Percentiles rank a stretch among this genome's conserved stretches.
These are phyloP conservation scores for Yarrowia sp. DNA, from an alignment of 805 yeast species.

Conservation along the genomic window DNA sequence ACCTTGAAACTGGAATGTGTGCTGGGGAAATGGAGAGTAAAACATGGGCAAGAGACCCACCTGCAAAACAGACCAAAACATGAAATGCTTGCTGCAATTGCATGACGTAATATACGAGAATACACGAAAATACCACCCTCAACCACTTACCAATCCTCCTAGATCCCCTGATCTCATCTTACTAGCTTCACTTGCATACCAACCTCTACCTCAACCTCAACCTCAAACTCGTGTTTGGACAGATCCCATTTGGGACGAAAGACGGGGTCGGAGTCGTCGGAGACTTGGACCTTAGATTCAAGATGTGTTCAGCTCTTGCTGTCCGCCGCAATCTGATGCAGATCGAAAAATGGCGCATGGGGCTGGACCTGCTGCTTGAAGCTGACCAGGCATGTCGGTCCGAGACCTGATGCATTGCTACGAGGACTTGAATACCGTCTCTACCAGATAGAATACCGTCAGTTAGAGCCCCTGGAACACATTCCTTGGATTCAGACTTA, in stretches of 20 bases:
- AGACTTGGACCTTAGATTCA: slow-evolving; percentile 9
- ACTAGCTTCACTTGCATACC: neutral
- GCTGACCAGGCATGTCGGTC: too few species aligned
- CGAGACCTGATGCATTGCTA: neutral
- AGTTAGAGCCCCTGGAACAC: neutral
- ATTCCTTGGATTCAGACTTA: neutral
- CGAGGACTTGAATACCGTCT: neutral
- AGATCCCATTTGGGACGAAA: neutral
- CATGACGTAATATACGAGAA: too few species aligned
- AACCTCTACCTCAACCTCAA: neutral
- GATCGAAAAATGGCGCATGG: slow-evolving; percentile 11
- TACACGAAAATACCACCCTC: too few species aligned
- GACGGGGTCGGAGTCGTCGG: neutral
- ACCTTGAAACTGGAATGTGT: neutral
- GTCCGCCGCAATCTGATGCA: neutral
- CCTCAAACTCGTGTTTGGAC: neutral
- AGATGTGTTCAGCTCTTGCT: neutral
- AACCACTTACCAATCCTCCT: neutral
- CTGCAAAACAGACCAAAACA: too few species aligned
- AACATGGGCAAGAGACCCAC: too few species aligned
- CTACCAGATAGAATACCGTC: neutral
- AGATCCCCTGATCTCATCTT: too few species aligned
- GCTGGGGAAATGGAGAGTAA: neutral
- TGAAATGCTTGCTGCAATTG: too few species aligned
- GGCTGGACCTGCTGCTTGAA: neutral